phyloP scores from a whole-genome alignment of 2,329 filamentous ascomycete species.

The Orbilia ellipsospora region DNA sequence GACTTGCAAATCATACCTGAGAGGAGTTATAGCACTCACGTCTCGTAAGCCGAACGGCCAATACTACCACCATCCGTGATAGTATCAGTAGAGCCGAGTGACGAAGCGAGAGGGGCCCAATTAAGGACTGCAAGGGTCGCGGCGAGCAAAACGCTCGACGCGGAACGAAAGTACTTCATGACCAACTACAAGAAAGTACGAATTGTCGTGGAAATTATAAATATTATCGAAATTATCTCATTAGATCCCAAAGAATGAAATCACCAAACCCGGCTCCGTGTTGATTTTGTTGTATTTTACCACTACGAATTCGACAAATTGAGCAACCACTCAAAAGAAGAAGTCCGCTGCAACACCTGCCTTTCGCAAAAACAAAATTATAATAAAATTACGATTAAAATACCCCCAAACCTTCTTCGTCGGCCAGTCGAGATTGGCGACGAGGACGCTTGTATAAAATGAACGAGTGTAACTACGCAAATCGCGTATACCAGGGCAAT shows the following conservation, averaged over 20 bases:
- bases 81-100: slow-evolving; percentile 65
- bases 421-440: slow-evolving; percentile 41
- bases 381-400: slow-evolving; percentile 42
- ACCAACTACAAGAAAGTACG: slow-evolving; percentile 41
- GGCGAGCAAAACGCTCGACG: slow-evolving; percentile 39
- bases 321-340: slow-evolving; percentile 12
- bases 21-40: slow-evolving; percentile 36
- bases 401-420: slow-evolving; percentile 32
- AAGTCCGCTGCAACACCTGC: slow-evolving; percentile 15
- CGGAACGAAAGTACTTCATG: slow-evolving; percentile 51
- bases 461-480: slow-evolving; percentile 56
- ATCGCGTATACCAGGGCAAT: slow-evolving; percentile 50
- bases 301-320: slow-evolving; percentile 16
- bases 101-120: slow-evolving; percentile 35
- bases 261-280: slow-evolving; percentile 21
- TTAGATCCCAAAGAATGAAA: slow-evolving; percentile 30
- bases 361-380: slow-evolving; percentile 12
- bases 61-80: slow-evolving; percentile 72
- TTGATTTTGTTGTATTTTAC: slow-evolving; percentile 43
- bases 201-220: slow-evolving; percentile 12
- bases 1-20: not conserved
- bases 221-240: slow-evolving; percentile 35
- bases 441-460: slow-evolving; percentile 26
- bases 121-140: slow-evolving; percentile 32
- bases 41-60: slow-evolving; percentile 68